These are phyloP conservation scores for Neonectria hederae DNA, from an alignment of 2,329 filamentous ascomycete genomes.

Conservation along the genomic window DNA sequence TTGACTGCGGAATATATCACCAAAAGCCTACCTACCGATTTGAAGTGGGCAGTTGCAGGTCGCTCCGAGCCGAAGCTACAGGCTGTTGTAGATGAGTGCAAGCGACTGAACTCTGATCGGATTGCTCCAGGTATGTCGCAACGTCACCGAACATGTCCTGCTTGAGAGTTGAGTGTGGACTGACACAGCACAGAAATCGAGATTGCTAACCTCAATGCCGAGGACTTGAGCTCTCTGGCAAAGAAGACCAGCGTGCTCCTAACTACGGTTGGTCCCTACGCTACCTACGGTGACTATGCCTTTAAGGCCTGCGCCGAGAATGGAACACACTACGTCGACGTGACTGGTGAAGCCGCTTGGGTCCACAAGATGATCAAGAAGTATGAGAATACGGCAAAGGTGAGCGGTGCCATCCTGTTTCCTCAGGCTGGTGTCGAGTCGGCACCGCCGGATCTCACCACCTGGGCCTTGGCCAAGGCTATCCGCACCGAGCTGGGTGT, in stretches of 20 bases:
- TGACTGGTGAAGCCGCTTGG: slow-evolving; percentile 69
- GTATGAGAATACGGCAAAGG: slow-evolving; percentile 63
- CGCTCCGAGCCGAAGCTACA: slow-evolving; percentile 82
- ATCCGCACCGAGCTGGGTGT: slow-evolving; percentile 61
- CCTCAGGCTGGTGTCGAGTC: slow-evolving; percentile 72
- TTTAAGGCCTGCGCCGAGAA: slow-evolving; percentile 70
- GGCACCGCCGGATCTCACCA: slow-evolving; percentile 67
- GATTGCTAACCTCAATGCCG: slow-evolving; percentile 57
- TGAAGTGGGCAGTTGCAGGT: slow-evolving; percentile 90
- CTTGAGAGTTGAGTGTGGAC: neutral
- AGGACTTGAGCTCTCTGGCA: slow-evolving; percentile 58
- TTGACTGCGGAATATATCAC: slow-evolving; percentile 80
- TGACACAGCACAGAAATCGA: slow-evolving; percentile 57
- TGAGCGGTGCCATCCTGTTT: slow-evolving; percentile 66
- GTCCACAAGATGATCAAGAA: slow-evolving; percentile 68
- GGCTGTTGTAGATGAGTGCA: slow-evolving; percentile 72
- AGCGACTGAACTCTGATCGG: slow-evolving; percentile 74
- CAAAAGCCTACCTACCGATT: slow-evolving; percentile 73
- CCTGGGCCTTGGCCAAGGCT: slow-evolving; percentile 61
- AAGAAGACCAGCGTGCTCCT: slow-evolving; percentile 67
- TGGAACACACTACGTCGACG: slow-evolving; percentile 72
- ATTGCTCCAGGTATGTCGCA: slow-evolving; percentile 68
- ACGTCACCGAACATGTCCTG: neutral
- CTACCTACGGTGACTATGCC: slow-evolving; percentile 63
- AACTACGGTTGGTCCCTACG: slow-evolving; percentile 68